These are phyloP conservation scores for Malassezia nana DNA, from an alignment of 1,284 basidiomycete genomes.

Conservation along the genomic window DNA sequence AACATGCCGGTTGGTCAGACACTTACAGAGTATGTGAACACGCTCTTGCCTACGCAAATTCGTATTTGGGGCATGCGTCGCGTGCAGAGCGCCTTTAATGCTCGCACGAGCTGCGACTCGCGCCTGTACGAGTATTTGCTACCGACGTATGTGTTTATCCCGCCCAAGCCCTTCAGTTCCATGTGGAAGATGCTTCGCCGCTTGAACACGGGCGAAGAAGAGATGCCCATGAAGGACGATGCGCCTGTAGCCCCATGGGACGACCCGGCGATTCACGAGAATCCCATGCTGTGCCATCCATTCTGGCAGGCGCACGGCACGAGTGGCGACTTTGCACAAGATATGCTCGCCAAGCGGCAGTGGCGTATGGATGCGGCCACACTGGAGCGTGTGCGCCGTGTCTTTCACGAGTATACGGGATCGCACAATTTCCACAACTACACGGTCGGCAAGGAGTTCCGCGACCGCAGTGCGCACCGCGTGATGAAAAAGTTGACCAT, in stretches of 20 bases:
- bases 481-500: constrained; percentile 49
- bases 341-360: constrained; percentile 34
- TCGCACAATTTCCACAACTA: constrained; percentile 85
- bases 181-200: constrained; percentile 39
- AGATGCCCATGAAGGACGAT: constrained; percentile 17
- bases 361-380: constrained; percentile 25
- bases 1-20: constrained; percentile 23
- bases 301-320: constrained; percentile 38
- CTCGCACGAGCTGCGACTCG: constrained; percentile 64
- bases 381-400: constrained; percentile 28
- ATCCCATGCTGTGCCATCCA: constrained; percentile 30
- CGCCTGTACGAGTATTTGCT: constrained; percentile 95
- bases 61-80: constrained; percentile 84
- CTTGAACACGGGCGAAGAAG: constrained; percentile 17
- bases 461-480: constrained; percentile 68
- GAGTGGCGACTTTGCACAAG: constrained; percentile 23
- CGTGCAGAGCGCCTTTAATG: constrained; percentile 84
- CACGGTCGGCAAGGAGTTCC: constrained; percentile 75
- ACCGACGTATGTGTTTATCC: constrained; percentile 84
- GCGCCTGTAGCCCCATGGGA: constrained; percentile 12
- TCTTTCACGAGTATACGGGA: constrained; percentile 30
- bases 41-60: constrained; percentile 76
- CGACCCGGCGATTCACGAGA: constrained; percentile 11
- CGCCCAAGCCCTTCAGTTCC: constrained; percentile 62
- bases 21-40: constrained; percentile 69